Conservation (phyloP, 768 basidiomycete species). For the Suillus alpinus region DNA sequence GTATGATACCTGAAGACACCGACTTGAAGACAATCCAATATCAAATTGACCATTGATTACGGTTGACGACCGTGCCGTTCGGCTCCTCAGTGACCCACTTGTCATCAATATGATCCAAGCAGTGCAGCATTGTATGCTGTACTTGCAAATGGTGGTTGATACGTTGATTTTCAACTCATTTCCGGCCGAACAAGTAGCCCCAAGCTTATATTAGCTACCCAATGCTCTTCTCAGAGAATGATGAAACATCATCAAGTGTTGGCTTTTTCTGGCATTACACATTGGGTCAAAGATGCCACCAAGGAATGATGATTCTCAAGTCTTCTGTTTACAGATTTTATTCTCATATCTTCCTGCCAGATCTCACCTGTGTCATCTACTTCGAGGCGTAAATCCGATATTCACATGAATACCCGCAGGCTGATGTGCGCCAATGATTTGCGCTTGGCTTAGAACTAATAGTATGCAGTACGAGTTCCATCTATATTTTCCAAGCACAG, state of each 20-base stretch:
- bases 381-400: neutral
- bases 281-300: neutral
- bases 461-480: neutral
- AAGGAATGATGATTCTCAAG: neutral
- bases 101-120: neutral
- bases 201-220: neutral
- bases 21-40: neutral
- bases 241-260: neutral
- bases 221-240: neutral
- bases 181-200: neutral
- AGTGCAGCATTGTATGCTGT: neutral
- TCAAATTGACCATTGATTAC: neutral
- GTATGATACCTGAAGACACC: neutral
- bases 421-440: neutral
- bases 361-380: neutral
- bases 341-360: neutral
- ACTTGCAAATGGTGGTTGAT: neutral
- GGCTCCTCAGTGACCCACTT: neutral
- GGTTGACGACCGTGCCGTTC: neutral
- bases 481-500: neutral
- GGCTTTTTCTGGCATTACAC: neutral
- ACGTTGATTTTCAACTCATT: neutral
- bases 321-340: neutral
- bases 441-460: neutral
- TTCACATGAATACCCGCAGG: neutral